These are phyloP conservation scores for Cutaneotrichosporon dermatis DNA, from an alignment of 1,284 basidiomycete genomes.

Conservation along the genomic window DNA sequence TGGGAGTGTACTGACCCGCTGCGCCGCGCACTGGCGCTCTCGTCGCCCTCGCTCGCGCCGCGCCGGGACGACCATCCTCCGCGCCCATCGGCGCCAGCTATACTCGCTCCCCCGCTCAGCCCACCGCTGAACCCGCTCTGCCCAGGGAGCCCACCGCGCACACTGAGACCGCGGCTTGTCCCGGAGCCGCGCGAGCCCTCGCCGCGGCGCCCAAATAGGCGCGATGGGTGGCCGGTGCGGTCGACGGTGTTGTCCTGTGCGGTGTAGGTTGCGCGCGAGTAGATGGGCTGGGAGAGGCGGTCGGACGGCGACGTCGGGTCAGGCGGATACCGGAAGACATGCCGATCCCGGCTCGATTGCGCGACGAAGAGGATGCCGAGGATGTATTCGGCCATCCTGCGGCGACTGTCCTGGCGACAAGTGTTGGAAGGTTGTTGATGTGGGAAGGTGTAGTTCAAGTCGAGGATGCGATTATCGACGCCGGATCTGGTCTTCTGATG, in stretches of 20 bases:
- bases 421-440: not conserved
- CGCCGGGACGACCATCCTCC: constrained; percentile 4
- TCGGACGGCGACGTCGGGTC: constrained; percentile 40
- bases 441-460: not conserved
- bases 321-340: constrained; percentile 44
- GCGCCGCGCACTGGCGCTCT: not conserved
- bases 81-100: not conserved
- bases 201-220: constrained; percentile 8
- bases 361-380: constrained; percentile 46
- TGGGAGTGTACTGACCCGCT: constrained; percentile 10
- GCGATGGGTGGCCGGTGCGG: not conserved
- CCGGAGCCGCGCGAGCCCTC: constrained; percentile 1
- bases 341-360: constrained; percentile 35
- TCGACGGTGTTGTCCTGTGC: constrained; percentile 30
- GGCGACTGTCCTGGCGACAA: too few species aligned
- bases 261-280: constrained; percentile 39
- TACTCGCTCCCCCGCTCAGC: not conserved
- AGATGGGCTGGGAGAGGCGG: constrained; percentile 43
- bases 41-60: not conserved
- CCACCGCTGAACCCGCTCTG: not conserved
- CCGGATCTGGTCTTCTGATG: not conserved
- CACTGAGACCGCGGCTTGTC: not conserved
- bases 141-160: too few species aligned
- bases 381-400: constrained; percentile 42
- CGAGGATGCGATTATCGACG: too few species aligned